phyloP scores from a whole-genome alignment of 306 rosid species.

The Cucumis hystrix region DNA sequence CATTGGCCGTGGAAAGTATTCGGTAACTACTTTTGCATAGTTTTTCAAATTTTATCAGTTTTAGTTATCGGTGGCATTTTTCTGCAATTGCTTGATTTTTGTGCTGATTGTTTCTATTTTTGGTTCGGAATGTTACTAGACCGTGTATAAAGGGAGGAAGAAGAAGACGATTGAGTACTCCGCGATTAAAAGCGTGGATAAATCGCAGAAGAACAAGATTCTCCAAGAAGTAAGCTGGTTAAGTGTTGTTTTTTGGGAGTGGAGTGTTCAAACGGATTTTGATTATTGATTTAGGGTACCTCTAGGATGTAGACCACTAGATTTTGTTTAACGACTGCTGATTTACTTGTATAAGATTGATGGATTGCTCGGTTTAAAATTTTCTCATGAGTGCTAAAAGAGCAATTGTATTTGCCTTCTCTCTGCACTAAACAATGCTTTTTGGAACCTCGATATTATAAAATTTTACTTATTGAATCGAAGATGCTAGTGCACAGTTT shows the following conservation, averaged over 20 bases:
- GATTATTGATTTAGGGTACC: neutral
- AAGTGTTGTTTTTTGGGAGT: neutral
- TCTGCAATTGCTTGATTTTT: neutral
- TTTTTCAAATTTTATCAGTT: neutral
- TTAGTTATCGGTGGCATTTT: neutral
- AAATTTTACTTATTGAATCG: neutral
- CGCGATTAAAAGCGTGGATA: slow-evolving; percentile 90
- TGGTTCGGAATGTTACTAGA: slow-evolving; percentile 25
- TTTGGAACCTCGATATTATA: neutral
- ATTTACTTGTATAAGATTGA: neutral
- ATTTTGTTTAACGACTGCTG: neutral
- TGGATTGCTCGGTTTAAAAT: neutral
- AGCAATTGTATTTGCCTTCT: neutral
- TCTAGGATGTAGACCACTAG: neutral
- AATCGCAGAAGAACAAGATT: slow-evolving; percentile 73
- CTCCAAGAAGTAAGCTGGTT: slow-evolving; percentile 73
- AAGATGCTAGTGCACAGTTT: neutral
- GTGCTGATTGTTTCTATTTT: neutral
- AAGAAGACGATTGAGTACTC: slow-evolving; percentile 93
- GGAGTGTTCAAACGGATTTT: neutral
- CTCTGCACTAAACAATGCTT: neutral
- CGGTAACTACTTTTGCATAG: slow-evolving; percentile 27
- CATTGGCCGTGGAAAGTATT: slow-evolving; percentile 88
- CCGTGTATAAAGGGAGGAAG: slow-evolving; percentile 94
- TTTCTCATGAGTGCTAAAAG: neutral